phyloP scores from a whole-genome alignment of 352 stramenopile genomes.

The Aphanomyces stellatus region DNA sequence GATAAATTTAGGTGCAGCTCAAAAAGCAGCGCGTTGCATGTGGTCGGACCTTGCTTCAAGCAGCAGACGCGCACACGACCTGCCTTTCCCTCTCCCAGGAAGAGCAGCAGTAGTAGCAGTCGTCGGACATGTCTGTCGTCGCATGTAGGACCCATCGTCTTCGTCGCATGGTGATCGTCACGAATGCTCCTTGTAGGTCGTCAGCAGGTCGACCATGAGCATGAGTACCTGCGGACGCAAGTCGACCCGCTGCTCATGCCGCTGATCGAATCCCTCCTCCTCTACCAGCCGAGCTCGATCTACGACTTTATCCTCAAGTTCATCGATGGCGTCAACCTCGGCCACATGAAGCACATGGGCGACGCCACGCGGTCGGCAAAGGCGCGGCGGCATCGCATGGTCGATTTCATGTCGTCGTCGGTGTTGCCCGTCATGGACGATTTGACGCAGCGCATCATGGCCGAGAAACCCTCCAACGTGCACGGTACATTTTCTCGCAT shows the following conservation, averaged over 20 bases:
- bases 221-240: constrained; percentile 69
- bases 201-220: constrained; percentile 45
- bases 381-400: constrained; percentile 51
- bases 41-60: too few species aligned
- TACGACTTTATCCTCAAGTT: constrained; percentile 80
- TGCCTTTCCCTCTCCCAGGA: too few species aligned
- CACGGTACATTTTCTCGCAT: constrained; percentile 30
- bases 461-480: constrained; percentile 56
- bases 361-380: constrained; percentile 65
- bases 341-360: constrained; percentile 26
- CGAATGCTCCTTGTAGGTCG: constrained; percentile 1
- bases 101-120: too few species aligned
- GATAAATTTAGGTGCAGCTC: neutral
- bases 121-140: too few species aligned
- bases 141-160: too few species aligned
- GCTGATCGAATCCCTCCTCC: constrained; percentile 64
- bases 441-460: constrained; percentile 66
- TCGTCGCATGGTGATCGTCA: too few species aligned
- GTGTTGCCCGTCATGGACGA: constrained; percentile 82
- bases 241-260: constrained; percentile 78
- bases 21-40: neutral
- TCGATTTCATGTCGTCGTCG: constrained; percentile 76
- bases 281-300: constrained; percentile 71
- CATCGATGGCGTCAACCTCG: constrained; percentile 43
- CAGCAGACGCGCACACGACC: too few species aligned